Evolutionary conservation across 345 rosid genomes (phyloP), one percentile per base, ranked within the genome.

Genomic region (Citrus glauca): DNA sequence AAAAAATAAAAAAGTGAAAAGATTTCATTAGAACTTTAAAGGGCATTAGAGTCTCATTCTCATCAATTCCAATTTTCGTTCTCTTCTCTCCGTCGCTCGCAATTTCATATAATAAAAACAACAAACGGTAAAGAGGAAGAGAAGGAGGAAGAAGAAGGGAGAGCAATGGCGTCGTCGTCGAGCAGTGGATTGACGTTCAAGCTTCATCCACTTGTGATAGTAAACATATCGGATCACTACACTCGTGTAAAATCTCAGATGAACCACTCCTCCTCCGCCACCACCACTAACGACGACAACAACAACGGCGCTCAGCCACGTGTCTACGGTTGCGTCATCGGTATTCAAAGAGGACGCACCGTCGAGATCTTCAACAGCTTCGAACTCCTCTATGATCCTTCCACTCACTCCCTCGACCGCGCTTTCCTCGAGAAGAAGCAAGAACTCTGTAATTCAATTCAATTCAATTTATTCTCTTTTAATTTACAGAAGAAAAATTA

Each of bases 341-440:
- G 98, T 6, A 88, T 91, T 33, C 99, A 95, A 82, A 90, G 89
- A 70, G 99, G 98, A 19, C 97, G 98, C 11, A 92, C 95, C 33
- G 97, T 95, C 16, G 99, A 93, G 93, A 91, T 95, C 87, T 95
- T 95, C 85, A 95, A 95, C 80, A 95, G 99, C 81, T 95, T 95
- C 80, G 99, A 95, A 91, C 95, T 95, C 73, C 87, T 95, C 24
- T 91, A 82, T 30, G 99, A 93, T 84, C 90, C 97, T 22, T 7
- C 76, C 2, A 82, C 90, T 24, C 79, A 90, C 7, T 85, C 91
- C 33, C 98, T 95, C 45, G 98, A 95, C 80, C 96, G 98, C 45
- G 71, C 91, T 33, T 95, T 95, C 87, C 94, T 95, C 69, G 92
- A 86, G 85, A 95, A 95, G 95, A 95, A 95, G 87, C 99, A 95